Evolutionary conservation across 305 asterid genomes (phyloP).

Genomic region (Fraxinus latifolia): DNA sequence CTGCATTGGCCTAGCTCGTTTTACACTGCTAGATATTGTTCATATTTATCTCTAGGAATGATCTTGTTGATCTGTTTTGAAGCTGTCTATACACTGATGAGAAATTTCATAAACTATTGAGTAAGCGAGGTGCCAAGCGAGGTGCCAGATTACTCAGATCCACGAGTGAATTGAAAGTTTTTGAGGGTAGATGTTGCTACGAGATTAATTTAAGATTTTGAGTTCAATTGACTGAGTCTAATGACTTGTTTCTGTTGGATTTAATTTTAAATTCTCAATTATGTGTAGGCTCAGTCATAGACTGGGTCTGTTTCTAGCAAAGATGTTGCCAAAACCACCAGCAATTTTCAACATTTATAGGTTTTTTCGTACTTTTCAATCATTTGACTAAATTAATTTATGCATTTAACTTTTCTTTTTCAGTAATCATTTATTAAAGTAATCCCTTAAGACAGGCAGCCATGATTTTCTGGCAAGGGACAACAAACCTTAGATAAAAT

Average conservation of each 20-base stretch:
- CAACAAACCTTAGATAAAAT: slow-evolving; percentile 25
- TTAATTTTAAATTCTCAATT: background rate
- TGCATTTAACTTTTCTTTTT: slow-evolving; percentile 13
- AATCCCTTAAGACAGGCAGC: slow-evolving; percentile 30
- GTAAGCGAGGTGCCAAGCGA: background rate
- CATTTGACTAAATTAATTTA: slow-evolving; percentile 10
- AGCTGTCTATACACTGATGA: background rate
- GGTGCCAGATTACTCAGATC: background rate
- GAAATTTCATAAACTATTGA: background rate
- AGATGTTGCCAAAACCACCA: slow-evolving; percentile 26
- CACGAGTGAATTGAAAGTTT: background rate
- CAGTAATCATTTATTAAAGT: slow-evolving; percentile 3
- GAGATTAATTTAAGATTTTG: background rate
- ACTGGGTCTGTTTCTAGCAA: slow-evolving; percentile 16
- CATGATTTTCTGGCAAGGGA: slow-evolving; percentile 36
- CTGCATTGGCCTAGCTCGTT: background rate
- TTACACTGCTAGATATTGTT: background rate
- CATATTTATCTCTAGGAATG: background rate
- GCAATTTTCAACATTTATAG: slow-evolving; percentile 2
- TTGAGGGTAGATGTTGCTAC: background rate
- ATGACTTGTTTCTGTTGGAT: background rate
- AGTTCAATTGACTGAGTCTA: background rate
- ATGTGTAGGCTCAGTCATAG: slow-evolving; percentile 12
- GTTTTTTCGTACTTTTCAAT: slow-evolving; percentile 13
- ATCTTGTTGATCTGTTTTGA: background rate